Evolutionary conservation across 1,139 yeast genomes (phyloP), one percentile per base, ranked within the genome.

Genomic region (Lodderomyces beijingensis): DNA sequence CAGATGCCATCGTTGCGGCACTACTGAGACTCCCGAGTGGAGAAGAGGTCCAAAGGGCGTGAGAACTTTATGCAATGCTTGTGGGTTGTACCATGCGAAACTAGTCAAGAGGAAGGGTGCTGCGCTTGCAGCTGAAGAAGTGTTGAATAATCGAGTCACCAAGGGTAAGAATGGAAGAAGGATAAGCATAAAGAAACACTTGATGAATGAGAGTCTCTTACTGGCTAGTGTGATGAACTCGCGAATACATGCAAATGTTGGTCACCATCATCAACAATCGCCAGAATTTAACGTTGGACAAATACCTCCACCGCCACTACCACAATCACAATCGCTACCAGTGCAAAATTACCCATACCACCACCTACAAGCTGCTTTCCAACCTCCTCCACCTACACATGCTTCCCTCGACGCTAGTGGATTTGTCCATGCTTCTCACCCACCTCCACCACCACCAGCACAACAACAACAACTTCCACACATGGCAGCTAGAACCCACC

Each of bases 21-120:
- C 84, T n/a, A 71, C 75, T 3, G 86, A 80, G 40, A 86, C 96
- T 1, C 95, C 95, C 1, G 95, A 87, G 59, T 87, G 96, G 95
- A 67, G 95, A 44, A 69, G 88, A 36, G 95, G 95, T 0, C 95
- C 95, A 2, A 75, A 77, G 40, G 96, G 95, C 0, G 83, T 82
- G 10, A 66, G 93, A 33, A 84, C 94, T 0, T 62, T 87, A 38
- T 87, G 95, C 57, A 87, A 87, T 55, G 95, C 95, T 0, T 87
- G 96, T 59, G 96, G 96, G 0, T 64, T 87, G 32, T 84, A 75
- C 53, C 87, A 81, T 55, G 87, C 91, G 17, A 84, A 84, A 51
- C 62, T 82, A 35, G 74, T 77, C 31, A 79, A 79, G 53, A 65
- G 75, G 40, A 77, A 74, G 44, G 91, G 91, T 3, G 78, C 80